Evolutionary conservation across 306 rosid species (phyloP).

Genomic region (Myrica gale): DNA sequence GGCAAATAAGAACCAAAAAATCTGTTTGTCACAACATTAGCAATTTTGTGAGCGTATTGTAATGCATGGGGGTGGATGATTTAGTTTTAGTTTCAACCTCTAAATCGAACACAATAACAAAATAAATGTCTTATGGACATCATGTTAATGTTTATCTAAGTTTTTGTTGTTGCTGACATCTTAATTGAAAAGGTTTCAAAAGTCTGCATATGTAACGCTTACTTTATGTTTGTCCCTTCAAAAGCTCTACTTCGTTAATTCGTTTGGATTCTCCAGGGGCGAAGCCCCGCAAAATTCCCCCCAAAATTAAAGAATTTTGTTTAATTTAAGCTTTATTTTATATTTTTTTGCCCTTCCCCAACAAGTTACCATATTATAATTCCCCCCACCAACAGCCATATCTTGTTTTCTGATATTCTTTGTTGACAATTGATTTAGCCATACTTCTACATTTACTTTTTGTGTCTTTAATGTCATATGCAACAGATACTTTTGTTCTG

Average conservation of each 20-base stretch:
- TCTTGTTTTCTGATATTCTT: too few relatives aligned
- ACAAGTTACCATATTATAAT: too few relatives aligned
- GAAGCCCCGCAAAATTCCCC: too few relatives aligned
- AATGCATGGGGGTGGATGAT: neutral
- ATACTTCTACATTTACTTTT: neutral
- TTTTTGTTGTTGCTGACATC: neutral
- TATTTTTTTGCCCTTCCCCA: too few relatives aligned
- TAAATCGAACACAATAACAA: neutral
- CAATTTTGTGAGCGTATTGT: neutral
- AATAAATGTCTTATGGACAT: neutral
- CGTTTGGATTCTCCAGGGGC: too few relatives aligned
- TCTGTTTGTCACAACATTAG: neutral
- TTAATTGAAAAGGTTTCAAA: neutral
- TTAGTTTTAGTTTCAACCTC: neutral
- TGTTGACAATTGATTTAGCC: neutral
- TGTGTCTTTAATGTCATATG: neutral
- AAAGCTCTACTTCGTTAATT: too few relatives aligned
- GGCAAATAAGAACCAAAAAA: neutral
- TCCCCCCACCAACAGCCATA: too few relatives aligned
- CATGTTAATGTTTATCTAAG: neutral
- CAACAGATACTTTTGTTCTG: neutral
- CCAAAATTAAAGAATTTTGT: too few relatives aligned
- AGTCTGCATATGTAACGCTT: neutral
- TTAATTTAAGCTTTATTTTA: too few relatives aligned
- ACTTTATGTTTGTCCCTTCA: too few relatives aligned